Evolutionary conservation across 305 asterid genomes (phyloP).

Genomic region (Nicotiana rustica): DNA sequence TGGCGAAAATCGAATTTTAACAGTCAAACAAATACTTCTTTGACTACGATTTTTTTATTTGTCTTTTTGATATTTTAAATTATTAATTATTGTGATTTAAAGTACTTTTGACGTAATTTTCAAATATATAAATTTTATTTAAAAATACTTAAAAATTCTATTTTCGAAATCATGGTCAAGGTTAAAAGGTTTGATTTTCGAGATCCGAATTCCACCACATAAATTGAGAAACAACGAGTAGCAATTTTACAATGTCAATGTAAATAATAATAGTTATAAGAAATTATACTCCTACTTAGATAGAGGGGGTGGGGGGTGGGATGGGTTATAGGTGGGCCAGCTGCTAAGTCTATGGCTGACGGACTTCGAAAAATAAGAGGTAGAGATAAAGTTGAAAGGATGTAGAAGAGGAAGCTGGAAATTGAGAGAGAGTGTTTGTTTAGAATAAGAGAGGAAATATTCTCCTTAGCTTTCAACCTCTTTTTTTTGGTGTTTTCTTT

Average conservation of each 20-base stretch:
- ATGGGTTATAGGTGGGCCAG: not conserved
- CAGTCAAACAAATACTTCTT: too few relatives aligned
- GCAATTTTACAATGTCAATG: not conserved
- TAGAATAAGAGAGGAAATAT: slow-evolving; percentile 52
- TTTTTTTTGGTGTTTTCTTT: slow-evolving; percentile 59
- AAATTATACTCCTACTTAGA: not conserved
- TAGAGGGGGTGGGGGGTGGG: not conserved
- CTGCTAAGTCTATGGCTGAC: slow-evolving; percentile 61
- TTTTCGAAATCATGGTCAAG: too few relatives aligned
- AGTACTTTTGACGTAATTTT: too few relatives aligned
- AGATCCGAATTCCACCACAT: too few relatives aligned
- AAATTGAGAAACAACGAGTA: too few relatives aligned
- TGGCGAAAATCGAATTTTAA: too few relatives aligned
- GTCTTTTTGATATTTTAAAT: too few relatives aligned
- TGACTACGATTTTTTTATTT: too few relatives aligned
- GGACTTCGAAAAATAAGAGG: slow-evolving; percentile 55
- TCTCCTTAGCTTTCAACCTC: slow-evolving; percentile 52
- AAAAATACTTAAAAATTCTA: too few relatives aligned
- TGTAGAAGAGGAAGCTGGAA: slow-evolving; percentile 23
- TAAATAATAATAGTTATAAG: not conserved
- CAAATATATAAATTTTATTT: too few relatives aligned
- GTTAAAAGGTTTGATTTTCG: too few relatives aligned
- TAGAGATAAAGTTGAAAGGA: slow-evolving; percentile 54
- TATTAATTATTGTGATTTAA: too few relatives aligned
- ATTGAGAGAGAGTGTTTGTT: slow-evolving; percentile 36